Evolutionary conservation across 805 yeast genomes (phyloP), one percentile per base, ranked within the genome.

Genomic region (Saccharomycopsis guyanensis): DNA sequence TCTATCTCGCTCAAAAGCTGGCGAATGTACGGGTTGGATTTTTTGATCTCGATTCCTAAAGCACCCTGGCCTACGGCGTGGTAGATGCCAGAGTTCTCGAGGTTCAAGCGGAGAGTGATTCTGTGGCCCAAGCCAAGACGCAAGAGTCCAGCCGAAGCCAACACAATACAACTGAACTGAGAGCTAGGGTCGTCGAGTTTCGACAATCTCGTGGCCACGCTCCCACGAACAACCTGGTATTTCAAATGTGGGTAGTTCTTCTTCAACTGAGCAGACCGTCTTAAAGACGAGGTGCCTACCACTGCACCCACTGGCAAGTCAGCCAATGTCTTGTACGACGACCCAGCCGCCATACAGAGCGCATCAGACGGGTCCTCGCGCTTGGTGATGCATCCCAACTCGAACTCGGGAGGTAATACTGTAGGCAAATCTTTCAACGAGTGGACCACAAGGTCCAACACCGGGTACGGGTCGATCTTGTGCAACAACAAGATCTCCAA

Each of bases 11-110:
- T 63, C 55, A 94, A 74, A 16, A 89, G 70, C 46, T 71, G 63
- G 55, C 67, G 67, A 64, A 85, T 75, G 42, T 69, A 66, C 4
- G 63, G 58, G 62, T 93, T 96, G 49, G 72, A 75, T 49, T 73
- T 73, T 56, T 94, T 75, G 55, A 91, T 86, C 66, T 93, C 98
- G 23, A 93, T 69, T 16, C 97, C 98, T 38, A 93, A 66, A 0
- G 97, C 97, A 53, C 98, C 98, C 68, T 93, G 98, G n/a, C 98
- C 98, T 39, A 93, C 96, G 1, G 98, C 96, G 61, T 91, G 86
- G 60, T 80, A 83, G 95, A 91, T 86, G 46, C 82, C 85, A 29
- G 86, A 83, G 3, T 79, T 72, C 46, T 81, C 77, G 52, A 93
- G 70, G 18, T 48, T 48, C 3, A 51, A 31, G 53, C 70, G 73